Evolutionary conservation across 371 early-diverging fungal species (phyloP).

Genomic region (Coemansia sp.): DNA sequence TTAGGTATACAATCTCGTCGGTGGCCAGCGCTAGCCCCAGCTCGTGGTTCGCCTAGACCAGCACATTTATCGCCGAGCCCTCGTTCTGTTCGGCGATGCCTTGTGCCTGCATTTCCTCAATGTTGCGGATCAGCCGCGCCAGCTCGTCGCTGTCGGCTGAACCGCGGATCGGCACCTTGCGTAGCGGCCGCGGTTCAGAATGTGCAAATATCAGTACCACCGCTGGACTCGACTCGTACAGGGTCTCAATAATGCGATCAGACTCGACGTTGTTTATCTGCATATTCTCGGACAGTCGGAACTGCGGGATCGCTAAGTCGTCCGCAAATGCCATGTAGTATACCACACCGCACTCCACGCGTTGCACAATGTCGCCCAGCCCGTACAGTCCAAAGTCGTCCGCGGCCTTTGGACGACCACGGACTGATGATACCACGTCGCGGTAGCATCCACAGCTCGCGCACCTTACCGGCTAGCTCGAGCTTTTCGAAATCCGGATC

Average conservation of each 20-base stretch:
- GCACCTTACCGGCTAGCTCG: conserved; percentile 3
- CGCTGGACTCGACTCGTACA: conserved; percentile 60
- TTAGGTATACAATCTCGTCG: conserved; percentile 94
- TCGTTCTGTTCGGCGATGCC: background rate
- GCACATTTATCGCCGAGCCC: conserved; percentile 52
- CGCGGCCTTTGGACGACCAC: conserved; percentile 97
- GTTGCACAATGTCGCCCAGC: conserved; percentile 48
- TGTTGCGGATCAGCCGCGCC: conserved; percentile 86
- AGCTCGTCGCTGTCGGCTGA: conserved; percentile 85
- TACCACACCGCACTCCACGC: conserved; percentile 31
- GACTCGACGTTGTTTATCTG: conserved; percentile 65
- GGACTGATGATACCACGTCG: conserved; percentile 94
- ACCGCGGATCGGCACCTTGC: conserved; percentile 63
- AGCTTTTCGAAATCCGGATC: background rate
- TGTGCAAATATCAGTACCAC: conserved; percentile 71
- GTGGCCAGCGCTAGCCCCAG: conserved; percentile 90
- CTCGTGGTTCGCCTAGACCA: conserved; percentile 77
- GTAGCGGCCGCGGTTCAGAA: conserved; percentile 65
- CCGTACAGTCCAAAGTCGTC: conserved; percentile 91
- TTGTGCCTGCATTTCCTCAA: conserved; percentile 48
- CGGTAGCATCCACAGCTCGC: conserved; percentile 64
- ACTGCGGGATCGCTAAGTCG: conserved; percentile 10
- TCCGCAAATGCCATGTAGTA: conserved; percentile 54
- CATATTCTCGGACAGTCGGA: conserved; percentile 19
- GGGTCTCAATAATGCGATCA: conserved; percentile 91